These are phyloP conservation scores for Mucor piriformis DNA, from an alignment of 371 early-diverging fungal genomes.

Conservation along the genomic window DNA sequence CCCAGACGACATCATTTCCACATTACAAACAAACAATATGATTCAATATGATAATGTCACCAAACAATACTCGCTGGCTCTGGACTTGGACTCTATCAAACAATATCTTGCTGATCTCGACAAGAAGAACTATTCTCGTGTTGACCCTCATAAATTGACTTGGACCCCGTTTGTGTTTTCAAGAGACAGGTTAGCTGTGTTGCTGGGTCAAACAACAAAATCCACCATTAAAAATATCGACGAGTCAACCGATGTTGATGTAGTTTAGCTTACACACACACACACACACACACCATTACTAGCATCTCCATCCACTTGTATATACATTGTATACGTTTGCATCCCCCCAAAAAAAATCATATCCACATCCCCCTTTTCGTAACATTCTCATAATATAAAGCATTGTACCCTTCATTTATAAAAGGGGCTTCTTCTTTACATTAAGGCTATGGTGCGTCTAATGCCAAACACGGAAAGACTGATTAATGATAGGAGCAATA, in stretches of 20 bases:
- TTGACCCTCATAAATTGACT: constrained; percentile 58
- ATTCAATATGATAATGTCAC: constrained; percentile 24
- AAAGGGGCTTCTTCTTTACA: no score
- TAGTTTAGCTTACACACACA: background rate
- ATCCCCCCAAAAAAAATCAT: background rate
- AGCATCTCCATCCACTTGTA: no score
- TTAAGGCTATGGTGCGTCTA: no score
- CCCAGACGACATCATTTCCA: constrained; percentile 73
- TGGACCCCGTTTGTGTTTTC: constrained; percentile 70
- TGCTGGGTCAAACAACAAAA: constrained; percentile 26
- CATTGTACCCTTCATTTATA: no score
- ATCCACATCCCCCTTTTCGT: no score
- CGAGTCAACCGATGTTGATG: constrained; percentile 25
- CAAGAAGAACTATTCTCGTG: constrained; percentile 47
- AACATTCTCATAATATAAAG: background rate
- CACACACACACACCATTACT: background rate
- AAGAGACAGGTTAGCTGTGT: constrained; percentile 37
- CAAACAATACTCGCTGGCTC: constrained; percentile 24
- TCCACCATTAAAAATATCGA: constrained; percentile 26
- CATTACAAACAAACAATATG: constrained; percentile 64
- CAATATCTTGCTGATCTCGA: constrained; percentile 44
- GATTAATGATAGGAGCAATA: no score
- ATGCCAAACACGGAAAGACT: no score
- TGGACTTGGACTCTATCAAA: constrained; percentile 44
- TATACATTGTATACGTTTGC: no score